These are phyloP conservation scores for Solanum medicagineum DNA, from an alignment of 257 asterid genomes.

Conservation along the genomic window DNA sequence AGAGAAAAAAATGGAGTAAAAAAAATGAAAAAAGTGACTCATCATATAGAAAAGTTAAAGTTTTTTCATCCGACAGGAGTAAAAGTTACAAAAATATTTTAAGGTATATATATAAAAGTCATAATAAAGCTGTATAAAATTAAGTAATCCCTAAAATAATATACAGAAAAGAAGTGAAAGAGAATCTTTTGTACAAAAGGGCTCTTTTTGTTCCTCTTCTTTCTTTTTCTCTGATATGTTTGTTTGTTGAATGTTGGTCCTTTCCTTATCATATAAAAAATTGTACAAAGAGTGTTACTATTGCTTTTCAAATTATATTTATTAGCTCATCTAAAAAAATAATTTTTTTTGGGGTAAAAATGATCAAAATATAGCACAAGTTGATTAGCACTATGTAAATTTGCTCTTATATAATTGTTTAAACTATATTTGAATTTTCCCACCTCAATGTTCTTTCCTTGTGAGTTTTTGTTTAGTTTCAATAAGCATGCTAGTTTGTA, in stretches of 20 bases:
- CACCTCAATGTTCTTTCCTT: not conserved
- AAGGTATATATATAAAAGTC: not conserved
- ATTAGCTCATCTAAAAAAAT: not conserved
- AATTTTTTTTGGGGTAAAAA: not conserved
- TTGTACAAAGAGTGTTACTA: too few relatives aligned
- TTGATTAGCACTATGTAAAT: not conserved
- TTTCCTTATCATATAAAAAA: constrained; percentile 6
- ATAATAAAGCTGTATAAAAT: not conserved
- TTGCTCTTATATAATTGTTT: not conserved
- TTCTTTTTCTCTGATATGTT: constrained; percentile 24
- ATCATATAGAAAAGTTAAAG: not conserved
- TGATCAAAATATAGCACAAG: not conserved
- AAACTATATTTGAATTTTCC: not conserved
- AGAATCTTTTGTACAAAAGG: not conserved
- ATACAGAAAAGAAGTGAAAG: not conserved
- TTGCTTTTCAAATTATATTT: not conserved
- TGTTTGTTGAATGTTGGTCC: constrained; percentile 17
- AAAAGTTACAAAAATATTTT: not conserved
- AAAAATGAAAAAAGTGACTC: not conserved
- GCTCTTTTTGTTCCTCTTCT: not conserved
- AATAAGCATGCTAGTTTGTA: too few relatives aligned
- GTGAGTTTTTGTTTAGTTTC: too few relatives aligned
- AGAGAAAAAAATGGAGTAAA: not conserved
- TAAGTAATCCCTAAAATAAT: not conserved
- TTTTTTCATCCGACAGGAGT: not conserved